Percentiles rank a stretch among this genome's conserved stretches.
phyloP scores from a whole-genome alignment of 192 early-diverging fungal species.

The Backusella psychrophila region DNA sequence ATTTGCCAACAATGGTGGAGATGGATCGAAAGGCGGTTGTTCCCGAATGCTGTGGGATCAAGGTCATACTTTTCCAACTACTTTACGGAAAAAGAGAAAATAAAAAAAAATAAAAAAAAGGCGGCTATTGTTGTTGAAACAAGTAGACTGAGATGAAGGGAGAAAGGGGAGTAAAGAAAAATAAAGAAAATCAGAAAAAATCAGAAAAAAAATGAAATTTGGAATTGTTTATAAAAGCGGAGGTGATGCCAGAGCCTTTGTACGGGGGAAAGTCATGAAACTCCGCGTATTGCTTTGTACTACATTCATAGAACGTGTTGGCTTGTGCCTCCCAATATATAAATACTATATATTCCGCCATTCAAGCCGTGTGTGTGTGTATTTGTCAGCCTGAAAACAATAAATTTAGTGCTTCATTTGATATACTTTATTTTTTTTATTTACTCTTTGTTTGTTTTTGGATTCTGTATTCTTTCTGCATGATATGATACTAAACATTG shows the following conservation, averaged over 20 bases:
- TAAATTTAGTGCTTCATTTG: not conserved
- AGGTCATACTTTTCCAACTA: not conserved
- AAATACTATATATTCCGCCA: not conserved
- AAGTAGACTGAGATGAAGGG: not conserved
- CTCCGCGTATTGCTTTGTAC: not conserved
- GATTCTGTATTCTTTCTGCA: too few species aligned
- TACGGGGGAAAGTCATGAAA: not conserved
- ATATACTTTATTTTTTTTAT: too few species aligned
- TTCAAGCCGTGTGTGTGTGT: not conserved
- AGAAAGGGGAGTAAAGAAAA: not conserved
- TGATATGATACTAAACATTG: too few species aligned
- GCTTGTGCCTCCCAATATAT: not conserved
- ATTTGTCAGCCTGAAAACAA: not conserved
- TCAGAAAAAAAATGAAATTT: not conserved
- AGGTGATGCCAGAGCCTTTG: not conserved
- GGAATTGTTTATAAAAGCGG: not conserved
- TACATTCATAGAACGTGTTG: not conserved
- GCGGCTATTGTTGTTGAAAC: conserved; percentile 6
- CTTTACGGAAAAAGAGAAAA: not conserved
- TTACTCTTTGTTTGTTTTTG: too few species aligned
- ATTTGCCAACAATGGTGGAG: conserved; percentile 29
- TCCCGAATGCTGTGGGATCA: conserved; percentile 15
- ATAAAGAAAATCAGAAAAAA: not conserved
- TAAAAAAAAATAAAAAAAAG: not conserved
- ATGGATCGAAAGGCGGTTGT: conserved; percentile 26